These are phyloP conservation scores for Jatropha curcas DNA, from an alignment of 345 rosid species.

Conservation along the genomic window DNA sequence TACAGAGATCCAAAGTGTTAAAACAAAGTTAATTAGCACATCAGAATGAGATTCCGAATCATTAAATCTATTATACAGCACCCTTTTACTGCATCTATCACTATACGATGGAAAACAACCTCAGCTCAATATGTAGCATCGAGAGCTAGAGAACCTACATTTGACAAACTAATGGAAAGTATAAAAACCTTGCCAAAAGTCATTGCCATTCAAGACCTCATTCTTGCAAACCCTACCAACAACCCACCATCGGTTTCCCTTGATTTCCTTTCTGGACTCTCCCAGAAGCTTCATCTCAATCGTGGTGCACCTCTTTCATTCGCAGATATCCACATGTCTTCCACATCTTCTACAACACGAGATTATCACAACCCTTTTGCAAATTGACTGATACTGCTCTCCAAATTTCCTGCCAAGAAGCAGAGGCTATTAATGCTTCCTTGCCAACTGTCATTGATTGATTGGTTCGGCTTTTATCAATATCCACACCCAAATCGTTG, in stretches of 20 bases:
- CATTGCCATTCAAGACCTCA: conserved; percentile 71
- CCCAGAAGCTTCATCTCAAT: conserved; percentile 83
- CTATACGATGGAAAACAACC: conserved; percentile 55
- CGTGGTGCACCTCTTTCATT: conserved; percentile 77
- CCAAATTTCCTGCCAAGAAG: conserved; percentile 56
- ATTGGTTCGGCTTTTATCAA: conserved; percentile 59
- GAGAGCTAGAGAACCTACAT: conserved; percentile 71
- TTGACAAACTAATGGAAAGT: conserved; percentile 88
- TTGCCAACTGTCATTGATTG: conserved; percentile 56
- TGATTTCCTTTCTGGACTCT: conserved; percentile 75
- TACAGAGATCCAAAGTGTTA: not conserved
- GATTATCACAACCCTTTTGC: conserved; percentile 56
- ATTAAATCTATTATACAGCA: not conserved
- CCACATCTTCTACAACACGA: conserved; percentile 60
- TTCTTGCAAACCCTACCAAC: conserved; percentile 55
- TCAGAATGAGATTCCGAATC: conserved; percentile 12
- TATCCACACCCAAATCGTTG: conserved; percentile 64
- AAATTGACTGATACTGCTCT: conserved; percentile 58
- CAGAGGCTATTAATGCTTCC: conserved; percentile 46
- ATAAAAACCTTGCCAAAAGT: conserved; percentile 81
- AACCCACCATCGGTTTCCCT: conserved; percentile 64
- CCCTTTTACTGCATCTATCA: not conserved
- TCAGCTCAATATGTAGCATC: conserved; percentile 76
- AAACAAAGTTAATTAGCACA: not conserved
- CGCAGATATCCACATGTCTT: conserved; percentile 77